Conservation (phyloP, 2,329 filamentous ascomycete genomes). For the Diplodia corticola region DNA sequence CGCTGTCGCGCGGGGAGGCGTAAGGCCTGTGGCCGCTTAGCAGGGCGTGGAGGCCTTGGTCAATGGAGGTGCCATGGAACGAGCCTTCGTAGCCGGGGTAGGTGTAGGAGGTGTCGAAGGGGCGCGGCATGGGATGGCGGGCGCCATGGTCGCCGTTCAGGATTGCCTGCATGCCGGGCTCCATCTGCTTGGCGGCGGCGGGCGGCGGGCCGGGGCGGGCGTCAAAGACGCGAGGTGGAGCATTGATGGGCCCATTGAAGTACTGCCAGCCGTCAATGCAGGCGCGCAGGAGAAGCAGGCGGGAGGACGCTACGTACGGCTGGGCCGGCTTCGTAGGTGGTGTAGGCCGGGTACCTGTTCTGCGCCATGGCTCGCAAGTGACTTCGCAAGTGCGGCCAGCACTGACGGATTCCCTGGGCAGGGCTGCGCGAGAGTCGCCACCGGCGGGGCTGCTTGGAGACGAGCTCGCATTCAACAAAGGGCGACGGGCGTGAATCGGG, state of each 20-base stretch:
- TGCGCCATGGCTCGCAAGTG: conserved; percentile 18
- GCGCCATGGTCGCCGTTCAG: not conserved
- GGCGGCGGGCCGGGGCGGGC: not conserved
- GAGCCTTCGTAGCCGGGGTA: conserved; percentile 7
- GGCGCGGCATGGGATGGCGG: not conserved
- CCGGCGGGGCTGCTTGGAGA: too few relatives aligned
- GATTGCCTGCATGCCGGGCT: conserved; percentile 5
- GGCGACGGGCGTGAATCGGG: not conserved
- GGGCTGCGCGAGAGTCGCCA: not conserved
- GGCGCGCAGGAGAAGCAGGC: not conserved
- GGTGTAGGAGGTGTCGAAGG: conserved; percentile 2
- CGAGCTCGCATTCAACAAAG: not conserved
- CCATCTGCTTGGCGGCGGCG: not conserved
- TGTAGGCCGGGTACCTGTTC: conserved; percentile 2
- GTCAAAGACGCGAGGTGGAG: not conserved
- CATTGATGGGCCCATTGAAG: not conserved
- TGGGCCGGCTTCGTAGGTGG: not conserved
- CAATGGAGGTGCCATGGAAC: not conserved
- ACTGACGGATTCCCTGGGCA: not conserved
- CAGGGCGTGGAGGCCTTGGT: conserved; percentile 4
- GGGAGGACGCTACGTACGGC: not conserved
- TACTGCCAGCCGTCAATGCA: conserved; percentile 8
- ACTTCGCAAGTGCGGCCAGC: too few relatives aligned
- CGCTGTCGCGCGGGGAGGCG: not conserved
- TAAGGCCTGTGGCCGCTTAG: not conserved